Evolutionary conservation across 1,139 yeast species (phyloP).

Genomic region (Diutina mesorugosa): DNA sequence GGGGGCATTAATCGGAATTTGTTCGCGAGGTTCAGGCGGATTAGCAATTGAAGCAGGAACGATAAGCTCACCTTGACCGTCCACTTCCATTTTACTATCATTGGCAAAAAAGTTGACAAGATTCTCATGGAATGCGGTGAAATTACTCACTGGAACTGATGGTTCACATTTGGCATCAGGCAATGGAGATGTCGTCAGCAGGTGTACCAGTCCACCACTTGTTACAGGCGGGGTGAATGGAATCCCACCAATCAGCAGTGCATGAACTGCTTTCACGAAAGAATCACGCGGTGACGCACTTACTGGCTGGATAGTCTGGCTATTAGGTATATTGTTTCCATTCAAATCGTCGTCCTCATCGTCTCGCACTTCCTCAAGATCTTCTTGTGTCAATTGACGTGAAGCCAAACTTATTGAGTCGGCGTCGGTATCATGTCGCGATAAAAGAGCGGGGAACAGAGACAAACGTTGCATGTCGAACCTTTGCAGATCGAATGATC

Average conservation of each 20-base stretch:
- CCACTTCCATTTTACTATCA: not conserved
- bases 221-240: not conserved
- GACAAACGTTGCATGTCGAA: not conserved
- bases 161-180: not conserved
- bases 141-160: not conserved
- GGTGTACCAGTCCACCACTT: not conserved
- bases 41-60: conserved; percentile 4
- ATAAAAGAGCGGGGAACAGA: not conserved
- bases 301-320: not conserved
- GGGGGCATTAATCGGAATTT: conserved; percentile 61
- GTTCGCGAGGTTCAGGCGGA: conserved; percentile 31
- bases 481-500: not conserved
- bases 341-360: conserved; percentile 14
- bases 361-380: conserved; percentile 14
- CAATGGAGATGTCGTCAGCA: not conserved
- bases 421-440: conserved; percentile 30
- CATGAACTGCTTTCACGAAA: not conserved
- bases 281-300: not conserved
- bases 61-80: not conserved
- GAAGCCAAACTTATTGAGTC: conserved; percentile 13
- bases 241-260: not conserved
- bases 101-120: conserved; percentile 1
- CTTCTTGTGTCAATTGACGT: conserved; percentile 9
- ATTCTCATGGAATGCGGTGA: not conserved
- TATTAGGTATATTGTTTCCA: not conserved